These are phyloP conservation scores for Pleurotus pulmonarius DNA, from an alignment of 768 basidiomycete genomes.

Conservation along the genomic window DNA sequence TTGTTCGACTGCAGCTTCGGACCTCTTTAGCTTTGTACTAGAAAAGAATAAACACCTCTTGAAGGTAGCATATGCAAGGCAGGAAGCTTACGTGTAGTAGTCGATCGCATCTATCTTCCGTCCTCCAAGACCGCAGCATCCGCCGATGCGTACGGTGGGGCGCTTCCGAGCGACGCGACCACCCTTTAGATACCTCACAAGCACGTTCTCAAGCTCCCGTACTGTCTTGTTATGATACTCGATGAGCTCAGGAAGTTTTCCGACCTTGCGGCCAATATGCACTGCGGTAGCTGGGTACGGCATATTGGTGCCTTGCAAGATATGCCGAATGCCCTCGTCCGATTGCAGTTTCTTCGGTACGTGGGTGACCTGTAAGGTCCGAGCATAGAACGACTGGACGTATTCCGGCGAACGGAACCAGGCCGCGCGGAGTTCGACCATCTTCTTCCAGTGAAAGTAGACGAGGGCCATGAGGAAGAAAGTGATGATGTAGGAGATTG, in stretches of 20 bases:
- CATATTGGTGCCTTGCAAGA: conserved; percentile 53
- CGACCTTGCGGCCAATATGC: conserved; percentile 68
- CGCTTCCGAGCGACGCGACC: conserved; percentile 61
- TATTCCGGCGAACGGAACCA: conserved; percentile 80
- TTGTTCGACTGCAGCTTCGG: conserved; percentile 54
- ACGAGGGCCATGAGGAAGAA: conserved; percentile 53
- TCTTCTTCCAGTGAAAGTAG: conserved; percentile 59
- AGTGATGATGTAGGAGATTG: conserved; percentile 64
- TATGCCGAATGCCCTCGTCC: conserved; percentile 62
- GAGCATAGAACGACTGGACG: conserved; percentile 71
- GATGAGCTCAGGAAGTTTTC: conserved; percentile 72
- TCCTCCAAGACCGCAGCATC: conserved; percentile 68
- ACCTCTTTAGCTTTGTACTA: conserved; percentile 31
- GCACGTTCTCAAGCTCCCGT: conserved; percentile 65
- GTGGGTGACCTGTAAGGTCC: conserved; percentile 70
- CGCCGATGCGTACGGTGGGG: conserved; percentile 65
- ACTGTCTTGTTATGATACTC: conserved; percentile 77
- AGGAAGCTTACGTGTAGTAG: conserved; percentile 53
- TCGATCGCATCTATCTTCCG: conserved; percentile 74
- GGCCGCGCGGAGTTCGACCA: conserved; percentile 61
- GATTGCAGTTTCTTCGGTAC: conserved; percentile 66
- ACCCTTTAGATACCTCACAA: conserved; percentile 71
- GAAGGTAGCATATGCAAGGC: neutral
- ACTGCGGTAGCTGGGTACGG: conserved; percentile 74
- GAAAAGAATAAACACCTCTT: neutral